Evolutionary conservation across 148 eudicot species (phyloP), one percentile per base, ranked within the genome.

Genomic region (Beta vulgaris): DNA sequence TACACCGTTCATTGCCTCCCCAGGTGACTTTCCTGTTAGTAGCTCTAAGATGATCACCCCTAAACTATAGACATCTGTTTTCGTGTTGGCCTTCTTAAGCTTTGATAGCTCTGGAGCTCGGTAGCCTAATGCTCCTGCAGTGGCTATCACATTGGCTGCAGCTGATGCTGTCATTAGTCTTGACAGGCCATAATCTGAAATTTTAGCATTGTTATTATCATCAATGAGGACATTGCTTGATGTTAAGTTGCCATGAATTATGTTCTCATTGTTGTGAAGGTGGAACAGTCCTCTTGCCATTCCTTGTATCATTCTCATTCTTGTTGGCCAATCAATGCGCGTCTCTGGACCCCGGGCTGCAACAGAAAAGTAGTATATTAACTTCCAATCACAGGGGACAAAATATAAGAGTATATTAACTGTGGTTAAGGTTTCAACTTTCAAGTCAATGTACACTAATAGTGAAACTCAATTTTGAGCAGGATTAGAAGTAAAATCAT

Each of bases 21-120:
- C 91, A 0, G 98, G 98, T 3, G 98, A 88, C 71, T 89, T 92
- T 13, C 98, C 98, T 0, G 98, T 90, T 31, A 92, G 71, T 3
- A 92, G 86, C 80, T 92, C 98, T 49, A 92, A 74, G 42, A 90
- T 85, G 57, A 92, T 86, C 55, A 92, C 98, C 14, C 98, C 98
- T 0, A 92, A 84, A 74, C 98, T 92, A 62, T 92, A 92, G 3
- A 92, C 84, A 42, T 92, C 96, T 1, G 98, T 89, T 72, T 90
- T 92, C 11, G 87, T 87, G 82, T 80, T 90, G 10, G 96, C 93
- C 77, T 86, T 92, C 79, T 90, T 90, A 66, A 88, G 90, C 84
- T 89, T 92, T 10, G 93, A 90, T 1, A 92, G 89, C 80, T 92
- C 98, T 2, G 98, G 98, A 15, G 98, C 98, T 0, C 98, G 84